These are phyloP conservation scores for Polygonum aviculare DNA, from an alignment of 148 eudicot species.

Conservation along the genomic window DNA sequence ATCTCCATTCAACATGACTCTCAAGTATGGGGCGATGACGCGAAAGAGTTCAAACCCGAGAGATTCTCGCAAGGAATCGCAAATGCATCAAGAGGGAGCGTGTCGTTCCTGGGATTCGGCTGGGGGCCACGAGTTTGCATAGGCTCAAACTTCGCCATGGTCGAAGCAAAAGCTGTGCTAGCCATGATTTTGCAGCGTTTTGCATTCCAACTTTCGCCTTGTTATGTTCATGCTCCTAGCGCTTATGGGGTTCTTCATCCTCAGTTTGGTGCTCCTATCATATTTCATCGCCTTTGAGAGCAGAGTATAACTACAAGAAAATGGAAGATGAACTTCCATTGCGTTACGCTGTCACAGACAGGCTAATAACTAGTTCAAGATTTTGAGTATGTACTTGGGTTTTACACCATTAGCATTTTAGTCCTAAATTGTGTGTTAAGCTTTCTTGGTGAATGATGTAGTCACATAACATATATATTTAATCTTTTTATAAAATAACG, in stretches of 20 bases:
- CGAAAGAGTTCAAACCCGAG: slow-evolving; percentile 43
- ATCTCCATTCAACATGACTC: slow-evolving; percentile 26
- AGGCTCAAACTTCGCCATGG: slow-evolving; percentile 41
- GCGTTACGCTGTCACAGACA: too few species aligned
- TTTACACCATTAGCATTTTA: too few species aligned
- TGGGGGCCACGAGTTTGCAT: slow-evolving; percentile 51
- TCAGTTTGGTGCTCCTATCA: slow-evolving; percentile 45
- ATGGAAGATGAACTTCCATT: too few species aligned
- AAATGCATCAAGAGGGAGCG: slow-evolving; percentile 30
- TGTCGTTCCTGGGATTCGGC: slow-evolving; percentile 38
- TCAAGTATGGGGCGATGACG: slow-evolving; percentile 53
- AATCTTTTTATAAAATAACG: too few species aligned
- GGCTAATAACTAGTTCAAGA: too few species aligned
- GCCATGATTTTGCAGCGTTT: slow-evolving; percentile 40
- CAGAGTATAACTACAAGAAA: background rate
- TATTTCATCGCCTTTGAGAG: slow-evolving; percentile 11
- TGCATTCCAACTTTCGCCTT: slow-evolving; percentile 36
- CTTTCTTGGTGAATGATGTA: too few species aligned
- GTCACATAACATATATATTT: too few species aligned
- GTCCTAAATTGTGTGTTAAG: too few species aligned
- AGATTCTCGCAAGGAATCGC: slow-evolving; percentile 47
- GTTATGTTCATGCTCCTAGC: slow-evolving; percentile 50
- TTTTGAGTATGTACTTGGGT: too few species aligned
- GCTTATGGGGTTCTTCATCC: slow-evolving; percentile 26
- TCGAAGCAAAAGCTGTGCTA: slow-evolving; percentile 40